Conservation (phyloP, 495 filamentous ascomycete genomes). For the Xylaria acuta region DNA sequence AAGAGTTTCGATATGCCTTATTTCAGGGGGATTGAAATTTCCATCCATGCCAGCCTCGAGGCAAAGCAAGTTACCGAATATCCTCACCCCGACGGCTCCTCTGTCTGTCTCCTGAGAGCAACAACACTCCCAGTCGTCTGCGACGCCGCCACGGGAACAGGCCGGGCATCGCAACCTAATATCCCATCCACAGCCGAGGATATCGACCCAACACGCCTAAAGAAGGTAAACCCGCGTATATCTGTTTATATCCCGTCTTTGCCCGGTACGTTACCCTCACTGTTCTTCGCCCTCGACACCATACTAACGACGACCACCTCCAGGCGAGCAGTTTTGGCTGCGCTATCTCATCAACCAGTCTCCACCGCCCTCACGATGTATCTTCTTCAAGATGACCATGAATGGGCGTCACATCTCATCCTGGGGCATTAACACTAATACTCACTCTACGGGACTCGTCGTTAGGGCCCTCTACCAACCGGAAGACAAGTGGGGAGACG, state of each 20-base stretch:
- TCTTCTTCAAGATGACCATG: constrained; percentile 60
- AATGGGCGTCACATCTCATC: constrained; percentile 53
- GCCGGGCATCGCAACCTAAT: constrained; percentile 9
- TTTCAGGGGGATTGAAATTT: constrained; percentile 54
- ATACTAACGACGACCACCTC: constrained; percentile 12
- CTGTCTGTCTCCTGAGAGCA: constrained; percentile 39
- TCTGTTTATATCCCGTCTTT: constrained; percentile 59
- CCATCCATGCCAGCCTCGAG: constrained; percentile 42
- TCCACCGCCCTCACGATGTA: constrained; percentile 41
- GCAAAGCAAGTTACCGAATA: constrained; percentile 51
- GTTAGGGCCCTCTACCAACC: constrained; percentile 54
- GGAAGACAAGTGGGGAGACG: constrained; percentile 32
- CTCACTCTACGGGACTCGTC: constrained; percentile 42
- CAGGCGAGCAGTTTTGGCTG: constrained; percentile 55
- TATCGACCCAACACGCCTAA: constrained; percentile 32
- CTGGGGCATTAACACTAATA: constrained; percentile 53
- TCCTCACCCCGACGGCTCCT: constrained; percentile 58
- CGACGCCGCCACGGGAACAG: constrained; percentile 14
- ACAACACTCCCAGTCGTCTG: constrained; percentile 16
- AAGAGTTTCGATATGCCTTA: constrained; percentile 50
- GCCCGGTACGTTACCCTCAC: constrained; percentile 43
- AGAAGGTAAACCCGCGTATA: constrained; percentile 46
- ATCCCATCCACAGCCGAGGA: constrained; percentile 12
- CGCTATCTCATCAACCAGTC: constrained; percentile 47
- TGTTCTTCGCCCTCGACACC: neutral